These are phyloP conservation scores for Eucalyptus cloeziana DNA, from an alignment of 345 rosid genomes.

Conservation along the genomic window DNA sequence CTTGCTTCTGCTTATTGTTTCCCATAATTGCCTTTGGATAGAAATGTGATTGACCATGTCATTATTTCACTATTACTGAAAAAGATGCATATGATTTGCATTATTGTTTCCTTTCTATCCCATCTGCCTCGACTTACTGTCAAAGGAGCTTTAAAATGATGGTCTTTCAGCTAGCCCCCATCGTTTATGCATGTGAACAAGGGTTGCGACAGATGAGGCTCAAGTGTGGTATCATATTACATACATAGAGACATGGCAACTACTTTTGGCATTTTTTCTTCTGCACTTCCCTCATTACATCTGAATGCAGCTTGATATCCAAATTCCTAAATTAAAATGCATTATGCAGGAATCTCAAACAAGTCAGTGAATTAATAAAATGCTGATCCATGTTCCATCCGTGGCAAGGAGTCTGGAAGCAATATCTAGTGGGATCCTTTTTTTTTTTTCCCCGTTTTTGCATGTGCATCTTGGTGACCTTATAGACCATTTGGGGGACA, in stretches of 20 bases:
- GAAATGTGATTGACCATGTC: not conserved
- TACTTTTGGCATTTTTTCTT: not conserved
- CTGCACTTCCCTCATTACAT: not conserved
- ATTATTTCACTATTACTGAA: not conserved
- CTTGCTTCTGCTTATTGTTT: not conserved
- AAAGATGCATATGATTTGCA: not conserved
- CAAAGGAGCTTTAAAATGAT: not conserved
- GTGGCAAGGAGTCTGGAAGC: not conserved
- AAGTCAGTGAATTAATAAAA: not conserved
- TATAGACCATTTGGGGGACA: not conserved
- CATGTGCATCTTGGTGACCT: not conserved
- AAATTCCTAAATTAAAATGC: not conserved
- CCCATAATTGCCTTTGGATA: not conserved
- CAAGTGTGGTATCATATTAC: not conserved
- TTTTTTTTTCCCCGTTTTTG: not conserved
- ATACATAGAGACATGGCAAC: not conserved
- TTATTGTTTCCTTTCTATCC: not conserved
- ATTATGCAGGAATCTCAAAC: not conserved
- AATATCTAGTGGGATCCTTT: not conserved
- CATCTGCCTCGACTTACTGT: not conserved
- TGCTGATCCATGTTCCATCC: not conserved
- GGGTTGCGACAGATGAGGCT: not conserved
- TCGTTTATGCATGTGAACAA: not conserved
- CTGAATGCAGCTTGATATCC: not conserved
- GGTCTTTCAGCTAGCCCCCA: not conserved